Evolutionary conservation across 2,329 filamentous ascomycete species (phyloP).

Genomic region (Penicillium hordei): DNA sequence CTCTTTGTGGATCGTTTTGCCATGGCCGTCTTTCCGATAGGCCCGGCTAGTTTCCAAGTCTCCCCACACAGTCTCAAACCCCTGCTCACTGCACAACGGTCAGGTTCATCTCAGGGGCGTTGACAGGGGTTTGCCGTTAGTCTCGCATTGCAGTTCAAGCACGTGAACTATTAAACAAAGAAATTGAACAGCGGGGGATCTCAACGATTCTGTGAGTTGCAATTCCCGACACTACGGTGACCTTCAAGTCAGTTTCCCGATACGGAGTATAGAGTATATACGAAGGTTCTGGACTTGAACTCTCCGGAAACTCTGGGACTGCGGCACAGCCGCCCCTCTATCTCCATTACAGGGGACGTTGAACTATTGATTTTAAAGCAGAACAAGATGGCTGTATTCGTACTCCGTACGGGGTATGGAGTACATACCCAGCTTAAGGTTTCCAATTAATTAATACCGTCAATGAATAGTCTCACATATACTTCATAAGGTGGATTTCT

Average conservation of each 20-base stretch:
- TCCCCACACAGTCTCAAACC: conserved; percentile 3
- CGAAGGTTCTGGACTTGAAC: background rate
- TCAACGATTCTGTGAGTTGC: background rate
- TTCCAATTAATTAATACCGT: background rate
- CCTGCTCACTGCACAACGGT: conserved; percentile 7
- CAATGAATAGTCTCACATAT: background rate
- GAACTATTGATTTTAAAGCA: too few relatives aligned
- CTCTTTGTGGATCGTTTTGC: background rate
- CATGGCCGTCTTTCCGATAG: background rate
- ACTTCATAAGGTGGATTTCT: conserved; percentile 8
- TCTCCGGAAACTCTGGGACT: background rate
- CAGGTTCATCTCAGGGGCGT: background rate
- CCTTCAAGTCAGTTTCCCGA: background rate
- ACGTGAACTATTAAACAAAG: conserved; percentile 7
- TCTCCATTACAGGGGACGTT: background rate
- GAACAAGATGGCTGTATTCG: too few relatives aligned
- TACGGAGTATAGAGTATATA: background rate
- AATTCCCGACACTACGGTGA: background rate
- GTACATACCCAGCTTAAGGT: background rate
- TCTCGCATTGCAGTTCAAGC: conserved; percentile 6
- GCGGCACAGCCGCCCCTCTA: conserved; percentile 5
- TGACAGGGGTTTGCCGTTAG: conserved; percentile 3
- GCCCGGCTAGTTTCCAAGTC: background rate
- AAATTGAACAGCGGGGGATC: background rate
- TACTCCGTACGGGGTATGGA: too few relatives aligned